Evolutionary conservation across 805 yeast genomes (phyloP).

Genomic region (Candida sithepensis): DNA sequence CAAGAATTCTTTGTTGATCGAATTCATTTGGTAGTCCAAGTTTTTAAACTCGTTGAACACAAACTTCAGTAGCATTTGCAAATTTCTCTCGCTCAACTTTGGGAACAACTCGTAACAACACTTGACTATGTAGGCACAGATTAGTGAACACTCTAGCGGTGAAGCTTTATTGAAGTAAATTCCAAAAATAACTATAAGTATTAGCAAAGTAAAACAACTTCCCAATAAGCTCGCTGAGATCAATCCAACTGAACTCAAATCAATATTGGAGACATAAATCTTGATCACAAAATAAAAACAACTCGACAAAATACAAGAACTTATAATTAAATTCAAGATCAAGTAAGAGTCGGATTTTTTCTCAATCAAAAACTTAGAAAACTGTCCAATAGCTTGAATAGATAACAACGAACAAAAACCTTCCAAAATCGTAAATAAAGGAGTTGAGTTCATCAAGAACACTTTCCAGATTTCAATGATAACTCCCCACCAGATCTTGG

Average conservation of each 20-base stretch:
- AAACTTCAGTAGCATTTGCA: constrained; percentile 31
- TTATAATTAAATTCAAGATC: constrained; percentile 63
- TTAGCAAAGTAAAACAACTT: constrained; percentile 71
- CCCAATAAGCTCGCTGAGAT: constrained; percentile 83
- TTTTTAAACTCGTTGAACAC: constrained; percentile 34
- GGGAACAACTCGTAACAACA: constrained; percentile 93
- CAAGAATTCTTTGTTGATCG: constrained; percentile 29
- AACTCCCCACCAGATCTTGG: constrained; percentile 32
- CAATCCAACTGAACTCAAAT: constrained; percentile 56
- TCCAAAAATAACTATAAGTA: constrained; percentile 76
- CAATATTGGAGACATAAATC: constrained; percentile 75
- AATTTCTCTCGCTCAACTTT: constrained; percentile 57
- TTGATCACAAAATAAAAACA: constrained; percentile 77
- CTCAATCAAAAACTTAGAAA: constrained; percentile 63
- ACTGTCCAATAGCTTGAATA: constrained; percentile 90
- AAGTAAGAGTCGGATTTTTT: constrained; percentile 74
- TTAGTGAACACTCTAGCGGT: constrained; percentile 82
- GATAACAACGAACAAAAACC: constrained; percentile 89
- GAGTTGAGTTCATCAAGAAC: constrained; percentile 75
- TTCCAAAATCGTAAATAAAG: constrained; percentile 83
- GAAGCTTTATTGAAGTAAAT: constrained; percentile 80
- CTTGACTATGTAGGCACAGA: constrained; percentile 88
- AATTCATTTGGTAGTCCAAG: constrained; percentile 31
- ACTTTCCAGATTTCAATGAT: constrained; percentile 67
- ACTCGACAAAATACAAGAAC: constrained; percentile 73